These are phyloP conservation scores for Wickerhamomyces sp. DNA, from an alignment of 1,139 yeast species.

Conservation along the genomic window DNA sequence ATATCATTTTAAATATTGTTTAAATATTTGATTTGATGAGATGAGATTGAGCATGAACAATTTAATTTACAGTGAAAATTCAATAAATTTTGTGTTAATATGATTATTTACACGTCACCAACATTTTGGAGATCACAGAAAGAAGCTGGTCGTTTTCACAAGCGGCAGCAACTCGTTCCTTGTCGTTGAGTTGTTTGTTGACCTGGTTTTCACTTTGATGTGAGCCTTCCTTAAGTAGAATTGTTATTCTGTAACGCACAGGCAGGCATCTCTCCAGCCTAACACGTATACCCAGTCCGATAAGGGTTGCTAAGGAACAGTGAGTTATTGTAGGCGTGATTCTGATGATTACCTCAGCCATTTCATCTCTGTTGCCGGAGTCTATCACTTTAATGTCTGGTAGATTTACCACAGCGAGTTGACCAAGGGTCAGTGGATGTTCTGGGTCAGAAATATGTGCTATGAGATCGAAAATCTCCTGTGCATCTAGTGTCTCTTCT, in stretches of 20 bases:
- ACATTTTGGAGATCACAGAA: conserved; percentile 87
- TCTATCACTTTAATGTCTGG: conserved; percentile 70
- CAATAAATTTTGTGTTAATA: not conserved
- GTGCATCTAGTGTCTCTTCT: conserved; percentile 64
- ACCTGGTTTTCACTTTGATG: conserved; percentile 97
- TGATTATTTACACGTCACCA: conserved; percentile 59
- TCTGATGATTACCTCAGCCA: conserved; percentile 73
- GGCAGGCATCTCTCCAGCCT: conserved; percentile 87
- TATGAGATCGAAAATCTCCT: conserved; percentile 69
- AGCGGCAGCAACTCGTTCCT: conserved; percentile 97
- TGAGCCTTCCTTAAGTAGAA: conserved; percentile 82
- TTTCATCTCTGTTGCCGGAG: conserved; percentile 43
- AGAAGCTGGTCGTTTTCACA: conserved; percentile 93
- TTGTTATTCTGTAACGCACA: conserved; percentile 73
- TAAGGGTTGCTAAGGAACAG: conserved; percentile 91
- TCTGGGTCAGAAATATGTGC: conserved; percentile 95
- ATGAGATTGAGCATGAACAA: no score
- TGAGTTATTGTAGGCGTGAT: conserved; percentile 98
- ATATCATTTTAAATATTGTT: no score
- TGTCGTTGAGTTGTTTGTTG: conserved; percentile 93
- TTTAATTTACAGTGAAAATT: no score
- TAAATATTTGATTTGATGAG: no score
- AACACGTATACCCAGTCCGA: conserved; percentile 92
- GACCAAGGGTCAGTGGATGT: conserved; percentile 93
- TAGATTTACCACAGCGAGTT: conserved; percentile 87